Evolutionary conservation across 805 yeast species (phyloP), one percentile per base, ranked within the genome.

Genomic region (Candida pseudoglaebosa): DNA sequence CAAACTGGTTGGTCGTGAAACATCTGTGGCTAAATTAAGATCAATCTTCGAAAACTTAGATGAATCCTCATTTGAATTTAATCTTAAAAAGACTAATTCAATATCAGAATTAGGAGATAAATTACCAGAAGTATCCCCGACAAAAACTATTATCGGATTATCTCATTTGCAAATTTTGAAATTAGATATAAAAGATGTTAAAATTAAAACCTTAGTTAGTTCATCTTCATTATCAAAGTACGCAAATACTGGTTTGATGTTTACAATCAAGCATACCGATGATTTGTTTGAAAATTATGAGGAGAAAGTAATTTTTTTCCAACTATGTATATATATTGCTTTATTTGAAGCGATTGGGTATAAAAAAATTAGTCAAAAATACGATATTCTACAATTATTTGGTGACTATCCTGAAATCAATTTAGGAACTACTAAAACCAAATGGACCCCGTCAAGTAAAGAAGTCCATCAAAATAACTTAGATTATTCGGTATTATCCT

Each of bases 141-240:
- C 52, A 30, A 60, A 61, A 33, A 64, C 69, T 4, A 64, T 66
- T 24, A 58, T 62, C 37, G 72, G 72, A 2, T 50, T 65, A 24
- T 52, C 61, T 2, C 63, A 60, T 39, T 48, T 53, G 34, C 70
- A 65, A 41, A 61, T 65, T 18, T 49, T 61, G 36, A 53, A 52
- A 21, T 50, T 61, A 31, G 57, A 52, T 19, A 42, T 49, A 16
- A 48, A 56, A n/a, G 71, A 66, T 50, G 67, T 66, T 31, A 65
- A 65, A 43, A 44, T 62, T 32, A 66, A 66, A 41, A 58, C 63
- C 20, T 58, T 66, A 28, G 47, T 56, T 9, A 49, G 59, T n/a
- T 58, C 63, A 41, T 54, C 65, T 9, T 52, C 48, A 30, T 46
- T 52, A 21, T 55, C 62, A 8, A 59, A 61, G 38, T 57, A 52